Base-by-base conservation (phyloP, 495 filamentous ascomycete genomes). In the Penicillium steckii region DNA sequence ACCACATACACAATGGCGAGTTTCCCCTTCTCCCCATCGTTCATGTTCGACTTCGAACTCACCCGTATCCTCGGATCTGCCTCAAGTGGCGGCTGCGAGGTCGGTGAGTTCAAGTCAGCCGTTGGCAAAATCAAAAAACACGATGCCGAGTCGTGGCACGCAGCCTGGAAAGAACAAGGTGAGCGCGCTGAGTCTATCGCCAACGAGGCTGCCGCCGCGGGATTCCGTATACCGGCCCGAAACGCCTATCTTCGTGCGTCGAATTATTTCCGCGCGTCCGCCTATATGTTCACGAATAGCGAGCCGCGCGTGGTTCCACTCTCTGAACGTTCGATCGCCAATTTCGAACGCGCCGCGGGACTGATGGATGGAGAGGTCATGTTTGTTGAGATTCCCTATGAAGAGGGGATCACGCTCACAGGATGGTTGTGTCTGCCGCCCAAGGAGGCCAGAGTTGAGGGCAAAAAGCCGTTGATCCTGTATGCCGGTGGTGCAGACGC, bases 21-120 rank as follows among this genome's bases (percentile, higher is more conserved):
- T n/a, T n/a, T n/a, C n/a, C n/a, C n/a, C n/a, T n/a, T n/a, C n/a
- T n/a, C n/a, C n/a, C n/a, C n/a, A n/a, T n/a, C n/a, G n/a, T n/a
- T n/a, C n/a, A n/a, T n/a, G n/a, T 77, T 74, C 66, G 48, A 80
- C 44, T 81, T 82, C 58, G 78, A 82, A 44, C 26, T 56, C 3
- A 15, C 71, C 7, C 72, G 78, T 0, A 35, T 81, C 12, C 69
- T 82, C 3, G 66, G 62, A 43, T 72, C 48, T 1, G 59, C 72
- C 0, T 58, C 69, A 0, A 44, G 44, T 26, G 64, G 61, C 3
- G 77, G 77, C 41, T 12, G 44, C 26, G 79, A 82, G 5, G 49
- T 71, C 6, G 67, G 49, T 1, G 77, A 82, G 50, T 58, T 56
- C 21, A 65, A 78, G 7, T 67, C 71, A 17, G 74, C 72, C 1